Evolutionary conservation across 352 stramenopile species (phyloP).

Genomic region (Pythium pectinolyticum): DNA sequence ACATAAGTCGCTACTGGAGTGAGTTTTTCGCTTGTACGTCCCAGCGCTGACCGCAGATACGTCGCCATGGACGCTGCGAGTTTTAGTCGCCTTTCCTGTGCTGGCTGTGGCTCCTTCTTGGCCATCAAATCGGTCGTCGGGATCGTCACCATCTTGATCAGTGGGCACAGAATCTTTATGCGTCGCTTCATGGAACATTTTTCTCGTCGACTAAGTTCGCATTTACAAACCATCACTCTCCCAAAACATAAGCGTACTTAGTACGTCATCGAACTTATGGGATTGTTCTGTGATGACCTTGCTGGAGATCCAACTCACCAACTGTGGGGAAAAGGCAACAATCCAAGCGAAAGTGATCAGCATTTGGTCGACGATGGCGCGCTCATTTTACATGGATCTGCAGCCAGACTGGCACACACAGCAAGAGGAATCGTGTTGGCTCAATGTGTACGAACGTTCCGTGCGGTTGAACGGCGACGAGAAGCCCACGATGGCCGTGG

Average conservation of each 20-base stretch:
- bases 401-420: constrained; percentile 57
- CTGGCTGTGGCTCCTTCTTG: not conserved
- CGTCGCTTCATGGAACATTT: constrained; percentile 20
- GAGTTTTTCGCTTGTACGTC: constrained; percentile 23
- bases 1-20: not conserved
- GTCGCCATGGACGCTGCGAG: constrained; percentile 33
- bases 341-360: constrained; percentile 3
- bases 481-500: constrained; percentile 16
- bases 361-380: constrained; percentile 6
- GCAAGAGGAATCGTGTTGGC: constrained; percentile 33
- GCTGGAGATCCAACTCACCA: not conserved
- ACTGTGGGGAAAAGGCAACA: constrained; percentile 17
- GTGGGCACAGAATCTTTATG: constrained; percentile 16
- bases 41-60: constrained; percentile 46
- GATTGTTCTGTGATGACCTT: too few relatives aligned
- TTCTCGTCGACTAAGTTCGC: constrained; percentile 10
- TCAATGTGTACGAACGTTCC: constrained; percentile 57
- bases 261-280: too few relatives aligned
- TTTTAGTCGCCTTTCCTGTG: constrained; percentile 1
- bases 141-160: not conserved
- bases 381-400: constrained; percentile 56
- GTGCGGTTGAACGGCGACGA: constrained; percentile 23
- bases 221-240: not conserved
- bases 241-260: constrained; percentile 1
- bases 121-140: not conserved